These are phyloP conservation scores for Rhodofomes roseus DNA, from an alignment of 1,284 basidiomycete genomes.

Conservation along the genomic window DNA sequence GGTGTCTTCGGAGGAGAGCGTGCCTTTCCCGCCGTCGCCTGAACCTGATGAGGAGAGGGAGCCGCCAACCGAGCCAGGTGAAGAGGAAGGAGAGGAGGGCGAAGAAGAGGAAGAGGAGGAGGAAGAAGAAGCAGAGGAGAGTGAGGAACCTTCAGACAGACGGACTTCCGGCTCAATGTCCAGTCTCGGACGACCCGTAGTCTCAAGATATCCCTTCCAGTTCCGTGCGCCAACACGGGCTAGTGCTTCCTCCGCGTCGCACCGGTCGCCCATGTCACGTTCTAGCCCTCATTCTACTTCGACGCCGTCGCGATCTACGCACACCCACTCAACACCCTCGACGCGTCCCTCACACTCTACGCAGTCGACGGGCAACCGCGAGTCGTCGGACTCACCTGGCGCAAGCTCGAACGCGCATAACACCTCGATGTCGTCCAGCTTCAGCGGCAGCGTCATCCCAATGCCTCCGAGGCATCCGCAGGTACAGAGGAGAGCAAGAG, in stretches of 20 bases:
- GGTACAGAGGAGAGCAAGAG: constrained; percentile 36
- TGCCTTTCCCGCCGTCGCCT: constrained; percentile 71
- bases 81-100: constrained; percentile 22
- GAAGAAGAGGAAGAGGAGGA: constrained; percentile 23
- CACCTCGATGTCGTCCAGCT: constrained; percentile 31
- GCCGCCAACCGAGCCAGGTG: constrained; percentile 31
- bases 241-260: constrained; percentile 38
- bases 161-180: constrained; percentile 75
- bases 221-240: constrained; percentile 47
- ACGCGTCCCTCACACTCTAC: constrained; percentile 42
- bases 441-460: constrained; percentile 47
- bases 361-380: constrained; percentile 55
- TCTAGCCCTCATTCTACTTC: constrained; percentile 34
- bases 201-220: constrained; percentile 67
- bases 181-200: constrained; percentile 70
- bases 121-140: constrained; percentile 26
- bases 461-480: constrained; percentile 69
- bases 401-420: constrained; percentile 25
- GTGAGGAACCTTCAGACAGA: constrained; percentile 44
- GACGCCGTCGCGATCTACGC: constrained; percentile 32
- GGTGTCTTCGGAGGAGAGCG: constrained; percentile 52
- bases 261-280: constrained; percentile 21
- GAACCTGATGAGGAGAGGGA: constrained; percentile 23
- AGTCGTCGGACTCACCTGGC: constrained; percentile 49
- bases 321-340: constrained; percentile 37